Evolutionary conservation across 2,329 filamentous ascomycete species (phyloP), one percentile per base, ranked within the genome.

Genomic region (Blumeriella jaapii): DNA sequence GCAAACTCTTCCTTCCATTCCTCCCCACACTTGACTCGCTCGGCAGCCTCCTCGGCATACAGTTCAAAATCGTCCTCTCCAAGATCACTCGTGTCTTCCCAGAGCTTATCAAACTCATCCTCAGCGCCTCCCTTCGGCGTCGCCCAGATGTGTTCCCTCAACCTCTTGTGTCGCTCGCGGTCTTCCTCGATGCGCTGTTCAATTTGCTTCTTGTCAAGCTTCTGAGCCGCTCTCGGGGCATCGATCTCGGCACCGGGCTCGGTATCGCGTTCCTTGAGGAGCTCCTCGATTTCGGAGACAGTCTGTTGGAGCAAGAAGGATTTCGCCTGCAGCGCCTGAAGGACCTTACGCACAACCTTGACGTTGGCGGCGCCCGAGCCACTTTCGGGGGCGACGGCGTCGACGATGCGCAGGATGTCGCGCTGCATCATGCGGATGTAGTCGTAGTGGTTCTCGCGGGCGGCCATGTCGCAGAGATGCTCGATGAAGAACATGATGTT

Each of bases 401-500:
- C 87, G 11, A 98, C 84, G 6, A 98, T 82, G 7, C 82, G 71
- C 20, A 93, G 68, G 25, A 98, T 93, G 56, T 98, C 91, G 29
- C 87, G 71, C 60, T 94, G 83, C 62, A 98, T 83, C 85, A 96
- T 95, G 33, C 81, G 75, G 17, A 95, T 77, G 55, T 94, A 98
- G 44, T 84, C 78, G 34, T 71, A 62, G 49, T 91, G 78, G 85
- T 82, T 47, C 77, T 81, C 44, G 74, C 41, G 38, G 6, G 45
- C 35, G 5, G 53, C 51, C 47, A 53, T 50, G 55, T 96, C 89
- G 55, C 93, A 82, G 48, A 98, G 83, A 49, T 89, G 82, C 55
- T 96, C 89, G 54, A 98, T 81, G 60, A 98, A 98, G 61, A 93
- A 98, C 82, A 98, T 93, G 58, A 98, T 96, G 57, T 98, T 98